Base-by-base conservation (phyloP, 768 basidiomycete genomes). In the Macrolepiota fuliginosa region DNA sequence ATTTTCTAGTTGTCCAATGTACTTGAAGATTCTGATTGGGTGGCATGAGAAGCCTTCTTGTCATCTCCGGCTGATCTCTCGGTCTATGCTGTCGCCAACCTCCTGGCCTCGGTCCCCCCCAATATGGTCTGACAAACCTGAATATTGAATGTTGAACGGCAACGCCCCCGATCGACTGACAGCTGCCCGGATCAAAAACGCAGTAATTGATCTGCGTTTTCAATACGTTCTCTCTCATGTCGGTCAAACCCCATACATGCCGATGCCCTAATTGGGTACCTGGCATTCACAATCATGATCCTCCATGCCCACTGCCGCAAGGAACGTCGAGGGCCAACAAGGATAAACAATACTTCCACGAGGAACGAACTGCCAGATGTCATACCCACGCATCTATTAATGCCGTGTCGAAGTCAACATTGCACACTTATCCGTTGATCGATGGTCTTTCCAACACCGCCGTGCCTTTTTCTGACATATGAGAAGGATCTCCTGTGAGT, bases 291-390 rank as follows among this genome's bases (percentile, higher is more conserved):
- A 27, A 37, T 50, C 6, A 19, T n/a, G 17, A 10, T n/a, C 36
- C n/a, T 54, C 9, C 22, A 49, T 13, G 25, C 24, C 25, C 47
- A 15, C 46, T 12, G 12, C 47, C 22, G 12, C 25, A 15, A 49
- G 25, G 24, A 22, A 27, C 12, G 9, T 24, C 47, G 12, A 27
- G 25, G 13, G 24, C 19, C 11, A 10, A 11, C 13, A 27, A 32
- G 29, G 29, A 32, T 32, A 32, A 32, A 32, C 3, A 32, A 32
- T 7, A 2, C 24, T 25, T 54, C 40, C 9, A 46, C 45, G 13
- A 56, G 50, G 47, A 29, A 59, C 58, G 37, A 59, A 40, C 58
- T 59, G 58, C 36, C 58, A 59, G 39, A 40, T 36, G 47, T 9
- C 40, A 36, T 54, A 27, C 36, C 53, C 32, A 22, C 25, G 22